phyloP scores from a whole-genome alignment of 495 filamentous ascomycete genomes.

The Viridothelium virens region DNA sequence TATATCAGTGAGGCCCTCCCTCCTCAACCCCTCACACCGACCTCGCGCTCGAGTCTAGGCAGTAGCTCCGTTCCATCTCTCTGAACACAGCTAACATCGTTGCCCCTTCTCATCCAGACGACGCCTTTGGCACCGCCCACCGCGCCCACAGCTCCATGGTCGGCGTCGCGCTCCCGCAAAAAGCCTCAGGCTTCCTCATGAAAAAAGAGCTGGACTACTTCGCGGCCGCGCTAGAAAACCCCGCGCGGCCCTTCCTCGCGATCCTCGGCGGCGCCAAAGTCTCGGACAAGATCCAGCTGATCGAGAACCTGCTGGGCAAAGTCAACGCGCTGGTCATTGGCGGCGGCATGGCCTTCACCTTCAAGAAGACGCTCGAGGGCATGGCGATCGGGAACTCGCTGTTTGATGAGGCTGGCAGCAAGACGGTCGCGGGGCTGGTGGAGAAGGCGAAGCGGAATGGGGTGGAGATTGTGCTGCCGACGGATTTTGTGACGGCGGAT shows the following conservation, averaged over 20 bases:
- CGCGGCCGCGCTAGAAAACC: constrained; percentile 88
- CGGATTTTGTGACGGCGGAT: constrained; percentile 92
- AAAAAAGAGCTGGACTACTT: constrained; percentile 99
- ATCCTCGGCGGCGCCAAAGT: constrained; percentile 98
- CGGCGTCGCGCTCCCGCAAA: constrained; percentile 87
- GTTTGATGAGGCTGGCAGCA: constrained; percentile 90
- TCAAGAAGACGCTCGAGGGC: constrained; percentile 94
- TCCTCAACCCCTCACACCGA: background rate
- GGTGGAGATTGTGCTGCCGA: constrained; percentile 88
- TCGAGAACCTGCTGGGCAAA: constrained; percentile 97
- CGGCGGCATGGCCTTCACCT: constrained; percentile 98
- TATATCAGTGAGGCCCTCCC: constrained; percentile 73
- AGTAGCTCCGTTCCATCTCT: too few species aligned
- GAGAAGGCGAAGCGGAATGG: constrained; percentile 95
- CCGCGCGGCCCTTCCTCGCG: constrained; percentile 92
- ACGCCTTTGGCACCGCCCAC: constrained; percentile 98
- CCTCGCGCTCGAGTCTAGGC: background rate
- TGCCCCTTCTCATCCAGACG: constrained; percentile 50
- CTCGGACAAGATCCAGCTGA: constrained; percentile 98
- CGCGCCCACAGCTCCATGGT: constrained; percentile 99
- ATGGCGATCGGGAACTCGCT: constrained; percentile 86
- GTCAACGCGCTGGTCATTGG: constrained; percentile 94
- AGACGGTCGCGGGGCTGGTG: constrained; percentile 79
- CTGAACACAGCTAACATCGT: too few species aligned
- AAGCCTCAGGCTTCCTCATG: constrained; percentile 94